Percentiles rank a stretch among this genome's conserved stretches.
phyloP scores from a whole-genome alignment of 1,284 basidiomycete genomes.

The Earliella scabrosa region DNA sequence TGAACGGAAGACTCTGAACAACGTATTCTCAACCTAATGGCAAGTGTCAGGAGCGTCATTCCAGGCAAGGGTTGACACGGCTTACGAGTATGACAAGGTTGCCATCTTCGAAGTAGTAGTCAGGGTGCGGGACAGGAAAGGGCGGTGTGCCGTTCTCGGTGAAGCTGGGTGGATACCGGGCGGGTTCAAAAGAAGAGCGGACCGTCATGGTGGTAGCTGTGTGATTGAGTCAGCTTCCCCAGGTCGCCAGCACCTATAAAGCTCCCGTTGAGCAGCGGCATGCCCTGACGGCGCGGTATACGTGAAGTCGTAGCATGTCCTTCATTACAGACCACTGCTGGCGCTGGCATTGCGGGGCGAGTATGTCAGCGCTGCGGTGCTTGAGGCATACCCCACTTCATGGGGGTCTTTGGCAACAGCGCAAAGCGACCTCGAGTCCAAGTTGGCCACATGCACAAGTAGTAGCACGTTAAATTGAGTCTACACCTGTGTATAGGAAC shows the following conservation, averaged over 20 bases:
- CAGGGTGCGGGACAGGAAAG: conserved; percentile 21
- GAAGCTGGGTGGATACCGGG: neutral
- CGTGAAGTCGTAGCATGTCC: neutral
- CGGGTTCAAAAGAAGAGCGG: neutral
- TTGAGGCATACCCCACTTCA: too few relatives aligned
- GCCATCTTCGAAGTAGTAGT: conserved; percentile 36
- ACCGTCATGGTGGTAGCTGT: conserved; percentile 3
- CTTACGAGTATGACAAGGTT: conserved; percentile 35
- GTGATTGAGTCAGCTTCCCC: neutral
- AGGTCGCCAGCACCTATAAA: neutral
- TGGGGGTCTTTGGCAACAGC: too few relatives aligned
- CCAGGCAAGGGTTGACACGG: neutral
- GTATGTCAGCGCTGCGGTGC: too few relatives aligned
- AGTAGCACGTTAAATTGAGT: too few relatives aligned
- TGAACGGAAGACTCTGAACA: conserved; percentile 35
- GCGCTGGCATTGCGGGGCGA: neutral
- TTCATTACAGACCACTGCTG: neutral
- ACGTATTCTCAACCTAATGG: conserved; percentile 34
- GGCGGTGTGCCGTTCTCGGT: neutral
- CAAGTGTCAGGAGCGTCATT: neutral
- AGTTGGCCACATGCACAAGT: too few relatives aligned
- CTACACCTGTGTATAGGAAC: too few relatives aligned
- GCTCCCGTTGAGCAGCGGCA: neutral
- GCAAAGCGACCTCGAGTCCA: too few relatives aligned
- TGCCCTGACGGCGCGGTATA: neutral